Evolutionary conservation across 1,284 basidiomycete species (phyloP).

Genomic region (Naganishia cerealis): DNA sequence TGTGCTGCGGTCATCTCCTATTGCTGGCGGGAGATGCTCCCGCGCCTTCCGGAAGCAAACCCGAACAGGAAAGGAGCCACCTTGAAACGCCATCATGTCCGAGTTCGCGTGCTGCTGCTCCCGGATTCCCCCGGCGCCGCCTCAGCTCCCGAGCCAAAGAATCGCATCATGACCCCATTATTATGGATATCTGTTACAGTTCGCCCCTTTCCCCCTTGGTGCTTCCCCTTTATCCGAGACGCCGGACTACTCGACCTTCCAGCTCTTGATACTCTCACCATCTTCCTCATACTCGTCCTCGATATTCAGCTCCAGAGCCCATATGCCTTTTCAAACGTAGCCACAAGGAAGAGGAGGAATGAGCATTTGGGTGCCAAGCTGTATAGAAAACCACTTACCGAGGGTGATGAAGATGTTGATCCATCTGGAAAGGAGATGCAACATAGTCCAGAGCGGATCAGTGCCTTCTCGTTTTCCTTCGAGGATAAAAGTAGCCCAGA

Average conservation of each 20-base stretch:
- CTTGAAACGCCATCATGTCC: too few relatives aligned
- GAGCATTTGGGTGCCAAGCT: not conserved
- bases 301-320: conserved; percentile 52
- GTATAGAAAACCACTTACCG: conserved; percentile 26
- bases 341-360: conserved; percentile 18
- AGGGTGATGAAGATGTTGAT: conserved; percentile 53
- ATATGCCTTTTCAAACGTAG: conserved; percentile 38
- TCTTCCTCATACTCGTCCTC: conserved; percentile 50
- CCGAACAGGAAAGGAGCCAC: too few relatives aligned
- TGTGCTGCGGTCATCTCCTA: too few relatives aligned
- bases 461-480: not conserved
- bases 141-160: too few relatives aligned
- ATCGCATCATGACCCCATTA: too few relatives aligned
- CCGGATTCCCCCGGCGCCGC: too few relatives aligned
- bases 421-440: conserved; percentile 41
- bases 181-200: too few relatives aligned
- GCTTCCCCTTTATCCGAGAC: not conserved
- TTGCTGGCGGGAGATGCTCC: too few relatives aligned
- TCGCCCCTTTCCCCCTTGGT: too few relatives aligned
- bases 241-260: conserved; percentile 50
- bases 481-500: not conserved
- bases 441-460: not conserved
- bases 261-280: conserved; percentile 46
- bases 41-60: too few relatives aligned
- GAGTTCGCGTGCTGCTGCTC: too few relatives aligned